Evolutionary conservation across 495 filamentous ascomycete species (phyloP), one percentile per base, ranked within the genome.

Genomic region (Penicillium ochrochloron): DNA sequence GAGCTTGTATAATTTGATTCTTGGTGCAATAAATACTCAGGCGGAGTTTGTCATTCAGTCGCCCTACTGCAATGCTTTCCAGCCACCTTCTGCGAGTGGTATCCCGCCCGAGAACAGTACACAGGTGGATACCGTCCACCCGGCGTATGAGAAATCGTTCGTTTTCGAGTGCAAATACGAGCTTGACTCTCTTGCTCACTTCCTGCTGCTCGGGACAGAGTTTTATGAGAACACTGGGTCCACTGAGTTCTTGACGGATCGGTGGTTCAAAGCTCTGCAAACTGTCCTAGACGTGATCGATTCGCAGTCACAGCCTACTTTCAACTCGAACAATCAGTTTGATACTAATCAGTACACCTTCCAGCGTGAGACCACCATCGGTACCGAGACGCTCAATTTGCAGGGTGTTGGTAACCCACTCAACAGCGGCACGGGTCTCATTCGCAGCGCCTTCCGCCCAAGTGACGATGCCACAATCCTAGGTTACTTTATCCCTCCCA

Each of bases 91-190:
- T 15, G 89, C 91, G 17, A 95, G 92, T 60, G 86, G 88, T 3
- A 80, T 97, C 1, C 68, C 79, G 10, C 81, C 90, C 9, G 88
- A 87, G 48, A 80, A 80, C 59, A 96, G 91, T 67, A 90, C 90
- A 2, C 90, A 96, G 67, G 84, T 88, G 31, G 95, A 99, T 70
- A 78, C 70, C 15, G 95, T 99, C 1, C 92, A 97, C 69, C 95
- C 95, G 1, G 80, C 81, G 2, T 97, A 95, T 70, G 92, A 97
- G 68, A 89, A 88, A 8, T 85, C 85, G 0, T 84, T 86, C 56
- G 95, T 99, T 11, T 99, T 95, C 70, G 95, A 99, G 75, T 99
- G 95, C 84, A 99, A 99, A 77, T 99, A 97, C 76, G 95, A 99
- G 78, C 85, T 99, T 7, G 95, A 99, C 75, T 97, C 94, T 2